Base-by-base conservation (phyloP, 2,329 filamentous ascomycete genomes). In the Microcyclospora pomicola region DNA sequence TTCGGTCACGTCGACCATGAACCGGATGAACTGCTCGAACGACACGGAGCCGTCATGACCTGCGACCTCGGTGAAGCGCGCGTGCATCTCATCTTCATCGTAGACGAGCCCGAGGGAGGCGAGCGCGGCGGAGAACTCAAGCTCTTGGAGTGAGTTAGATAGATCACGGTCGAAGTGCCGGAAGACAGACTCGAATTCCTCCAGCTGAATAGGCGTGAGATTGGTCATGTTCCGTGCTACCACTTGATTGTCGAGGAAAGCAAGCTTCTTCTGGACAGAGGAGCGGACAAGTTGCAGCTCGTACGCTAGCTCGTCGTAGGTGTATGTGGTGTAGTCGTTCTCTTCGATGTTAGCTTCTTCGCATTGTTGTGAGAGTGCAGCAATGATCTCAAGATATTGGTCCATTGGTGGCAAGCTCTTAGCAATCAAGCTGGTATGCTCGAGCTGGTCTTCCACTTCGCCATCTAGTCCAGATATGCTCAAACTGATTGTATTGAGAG, bases 271-370 rank as follows among this genome's bases (percentile, higher is more conserved):
- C 47, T 86, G 81, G 19, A 96, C 88, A 9, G 83, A 91, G 24
- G 82, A 80, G 58, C 86, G 87, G 40, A 96, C 91, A 24, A 98
- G 72, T 12, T 84, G 79, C 41, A 96, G 72, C 63, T 98, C 91
- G 63, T 98, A 98, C 42, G 78, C 77, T 31, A 98, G 72, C 62
- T 98, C 91, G 56, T 98, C 91, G 59, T 96, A 91, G 9, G 88
- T 94, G 63, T 96, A 96, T 7, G 88, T 96, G n/a, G 91, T 98
- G 60, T 91, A 96, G 65, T 98, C 91, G 61, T 98, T 98, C 55
- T 98, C 91, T 61, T 98, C 91, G 46, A 98, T 95, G 59, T 98
- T 96, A 44, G 91, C 91, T 65, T 96, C 88, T 42, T 80, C 74
- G 58, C 91, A 98, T 62, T 94, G 85, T 46, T 77, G 75, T 54